Conservation (phyloP, 202 grass and related monocot genomes). For the Dendrocalamus latiflorus region DNA sequence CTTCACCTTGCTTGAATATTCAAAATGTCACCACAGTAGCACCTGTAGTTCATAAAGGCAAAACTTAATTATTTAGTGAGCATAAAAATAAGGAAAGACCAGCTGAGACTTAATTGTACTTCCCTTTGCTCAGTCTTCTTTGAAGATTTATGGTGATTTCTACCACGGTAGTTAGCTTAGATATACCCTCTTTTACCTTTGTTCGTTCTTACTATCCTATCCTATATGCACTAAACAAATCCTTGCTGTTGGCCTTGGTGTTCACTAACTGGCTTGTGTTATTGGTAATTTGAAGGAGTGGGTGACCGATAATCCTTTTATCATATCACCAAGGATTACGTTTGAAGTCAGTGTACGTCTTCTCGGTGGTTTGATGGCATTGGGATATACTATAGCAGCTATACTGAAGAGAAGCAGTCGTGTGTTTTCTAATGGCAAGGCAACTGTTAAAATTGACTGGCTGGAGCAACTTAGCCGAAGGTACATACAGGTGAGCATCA, state of each 20-base stretch:
- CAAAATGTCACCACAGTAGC: background rate
- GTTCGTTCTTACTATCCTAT: background rate
- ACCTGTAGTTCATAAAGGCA: background rate
- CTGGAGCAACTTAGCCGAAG: conserved; percentile 76
- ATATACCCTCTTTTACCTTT: background rate
- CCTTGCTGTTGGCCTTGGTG: background rate
- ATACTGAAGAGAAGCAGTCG: conserved; percentile 89
- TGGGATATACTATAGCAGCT: conserved; percentile 90
- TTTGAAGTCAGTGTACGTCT: conserved; percentile 98
- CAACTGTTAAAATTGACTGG: conserved; percentile 91
- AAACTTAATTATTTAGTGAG: background rate
- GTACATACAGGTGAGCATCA: conserved; percentile 74
- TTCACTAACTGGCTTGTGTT: conserved; percentile 15
- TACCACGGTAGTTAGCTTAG: background rate
- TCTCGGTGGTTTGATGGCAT: conserved; percentile 98
- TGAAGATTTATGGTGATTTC: background rate
- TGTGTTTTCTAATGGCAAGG: conserved; percentile 78
- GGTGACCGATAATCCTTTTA: conserved; percentile 92
- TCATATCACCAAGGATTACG: conserved; percentile 98
- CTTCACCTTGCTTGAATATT: conserved; percentile 10
- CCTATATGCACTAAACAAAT: background rate
- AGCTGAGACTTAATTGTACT: background rate
- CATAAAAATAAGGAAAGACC: background rate
- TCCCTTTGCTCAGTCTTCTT: background rate
- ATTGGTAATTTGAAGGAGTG: conserved; percentile 65